Percentiles rank a stretch among this genome's conserved stretches.
Conservation (phyloP, 106 monocot species). For the Posidonia australis region DNA sequence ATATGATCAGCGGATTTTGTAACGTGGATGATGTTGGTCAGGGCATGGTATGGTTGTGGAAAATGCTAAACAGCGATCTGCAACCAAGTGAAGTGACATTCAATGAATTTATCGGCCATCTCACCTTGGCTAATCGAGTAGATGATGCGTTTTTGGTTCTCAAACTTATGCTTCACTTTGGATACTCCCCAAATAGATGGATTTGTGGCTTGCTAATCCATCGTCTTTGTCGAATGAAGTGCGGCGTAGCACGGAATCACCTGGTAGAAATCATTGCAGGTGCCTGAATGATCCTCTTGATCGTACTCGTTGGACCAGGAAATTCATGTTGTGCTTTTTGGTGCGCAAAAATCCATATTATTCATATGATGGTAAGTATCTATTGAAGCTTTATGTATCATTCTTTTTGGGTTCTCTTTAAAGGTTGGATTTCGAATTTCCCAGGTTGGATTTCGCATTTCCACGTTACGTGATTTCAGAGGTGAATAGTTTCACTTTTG, state of each 20-base stretch:
- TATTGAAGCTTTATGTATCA: too few relatives aligned
- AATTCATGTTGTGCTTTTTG: too few relatives aligned
- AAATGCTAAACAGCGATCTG: constrained; percentile 5
- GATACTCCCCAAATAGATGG: neutral
- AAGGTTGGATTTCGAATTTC: too few relatives aligned
- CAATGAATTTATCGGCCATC: constrained; percentile 7
- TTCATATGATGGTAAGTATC: too few relatives aligned
- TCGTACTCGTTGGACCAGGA: too few relatives aligned
- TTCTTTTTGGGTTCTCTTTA: too few relatives aligned
- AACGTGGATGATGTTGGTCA: constrained; percentile 4
- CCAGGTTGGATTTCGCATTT: too few relatives aligned
- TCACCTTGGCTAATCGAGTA: constrained; percentile 1
- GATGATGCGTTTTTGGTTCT: constrained; percentile 20
- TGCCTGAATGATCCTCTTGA: neutral
- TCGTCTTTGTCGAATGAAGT: constrained; percentile 6
- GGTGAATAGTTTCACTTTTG: too few relatives aligned
- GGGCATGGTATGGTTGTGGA: constrained; percentile 15
- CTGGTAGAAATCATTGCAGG: constrained; percentile 2
- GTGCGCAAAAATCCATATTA: too few relatives aligned
- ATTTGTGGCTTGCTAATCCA: constrained; percentile 8
- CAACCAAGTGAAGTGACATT: constrained; percentile 14
- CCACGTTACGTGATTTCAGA: too few relatives aligned
- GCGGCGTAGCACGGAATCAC: neutral
- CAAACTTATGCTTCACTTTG: constrained; percentile 10
- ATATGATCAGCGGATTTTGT: constrained; percentile 15